These are phyloP conservation scores for Trichoderma atrobrunneum DNA, from an alignment of 2,329 filamentous ascomycete species.

Conservation along the genomic window DNA sequence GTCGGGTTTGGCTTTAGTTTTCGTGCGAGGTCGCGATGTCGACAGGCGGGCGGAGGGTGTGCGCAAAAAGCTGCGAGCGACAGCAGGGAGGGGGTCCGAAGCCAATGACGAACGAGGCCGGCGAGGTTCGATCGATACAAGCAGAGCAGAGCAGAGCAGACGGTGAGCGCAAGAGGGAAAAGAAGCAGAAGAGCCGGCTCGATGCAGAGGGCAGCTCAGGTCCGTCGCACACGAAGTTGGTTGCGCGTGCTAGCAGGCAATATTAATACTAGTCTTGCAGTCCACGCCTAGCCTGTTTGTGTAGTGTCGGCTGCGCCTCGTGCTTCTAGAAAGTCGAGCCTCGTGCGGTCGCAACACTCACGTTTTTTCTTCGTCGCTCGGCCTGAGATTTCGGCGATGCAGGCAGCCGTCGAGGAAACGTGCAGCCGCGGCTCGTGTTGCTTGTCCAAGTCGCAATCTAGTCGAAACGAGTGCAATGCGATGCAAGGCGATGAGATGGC, in stretches of 20 bases:
- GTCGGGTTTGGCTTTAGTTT: background rate
- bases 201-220: slow-evolving; percentile 14
- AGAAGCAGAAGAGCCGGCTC: slow-evolving; percentile 6
- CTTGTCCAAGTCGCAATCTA: background rate
- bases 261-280: background rate
- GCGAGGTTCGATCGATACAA: background rate
- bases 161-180: background rate
- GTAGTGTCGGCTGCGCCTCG: slow-evolving; percentile 18
- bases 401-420: slow-evolving; percentile 17
- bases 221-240: background rate
- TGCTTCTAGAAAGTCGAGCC: slow-evolving; percentile 20
- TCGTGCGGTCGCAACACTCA: background rate
- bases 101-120: background rate
- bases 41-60: background rate
- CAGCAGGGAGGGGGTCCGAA: background rate
- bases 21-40: slow-evolving; percentile 1
- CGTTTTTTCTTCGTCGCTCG: background rate
- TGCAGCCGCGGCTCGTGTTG: slow-evolving; percentile 13
- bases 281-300: background rate
- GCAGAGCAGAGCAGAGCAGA: background rate
- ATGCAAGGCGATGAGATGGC: background rate
- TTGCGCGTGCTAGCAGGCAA: slow-evolving; percentile 11
- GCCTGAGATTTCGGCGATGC: slow-evolving; percentile 14
- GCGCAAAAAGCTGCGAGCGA: background rate
- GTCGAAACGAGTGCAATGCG: background rate